These are phyloP conservation scores for Globisporangium polare DNA, from an alignment of 352 stramenopile genomes.

Conservation along the genomic window DNA sequence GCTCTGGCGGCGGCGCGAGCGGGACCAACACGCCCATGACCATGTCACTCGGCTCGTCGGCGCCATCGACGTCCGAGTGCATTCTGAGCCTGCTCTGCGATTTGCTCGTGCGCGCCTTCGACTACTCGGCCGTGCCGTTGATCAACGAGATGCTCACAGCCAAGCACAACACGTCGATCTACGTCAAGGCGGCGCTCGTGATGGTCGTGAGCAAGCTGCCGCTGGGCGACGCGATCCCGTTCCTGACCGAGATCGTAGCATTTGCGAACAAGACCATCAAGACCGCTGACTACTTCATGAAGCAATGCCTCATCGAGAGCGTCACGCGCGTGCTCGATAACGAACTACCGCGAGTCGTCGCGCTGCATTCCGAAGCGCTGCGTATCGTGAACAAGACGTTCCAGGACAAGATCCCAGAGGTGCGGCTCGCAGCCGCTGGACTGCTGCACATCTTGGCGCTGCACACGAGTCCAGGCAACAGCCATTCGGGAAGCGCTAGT, in stretches of 20 bases:
- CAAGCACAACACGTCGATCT: constrained; percentile 56
- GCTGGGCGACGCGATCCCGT: constrained; percentile 54
- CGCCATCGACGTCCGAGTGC: constrained; percentile 54
- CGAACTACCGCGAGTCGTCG: constrained; percentile 32
- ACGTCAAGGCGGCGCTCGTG: constrained; percentile 65
- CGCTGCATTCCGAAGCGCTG: constrained; percentile 58
- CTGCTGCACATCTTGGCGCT: constrained; percentile 64
- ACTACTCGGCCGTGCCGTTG: constrained; percentile 52
- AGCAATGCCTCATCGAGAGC: constrained; percentile 70
- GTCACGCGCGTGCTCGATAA: constrained; percentile 49
- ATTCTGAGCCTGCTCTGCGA: constrained; percentile 69
- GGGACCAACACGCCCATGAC: constrained; percentile 32
- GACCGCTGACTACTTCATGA: constrained; percentile 73
- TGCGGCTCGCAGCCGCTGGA: constrained; percentile 52
- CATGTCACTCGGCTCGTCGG: constrained; percentile 49
- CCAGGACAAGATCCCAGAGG: constrained; percentile 76
- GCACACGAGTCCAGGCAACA: constrained; percentile 32
- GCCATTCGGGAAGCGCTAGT: neutral
- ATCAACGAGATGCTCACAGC: constrained; percentile 51
- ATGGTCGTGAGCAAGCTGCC: constrained; percentile 61
- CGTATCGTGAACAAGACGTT: constrained; percentile 67
- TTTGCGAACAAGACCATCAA: constrained; percentile 58
- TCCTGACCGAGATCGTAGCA: constrained; percentile 62
- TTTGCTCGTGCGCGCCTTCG: constrained; percentile 65
- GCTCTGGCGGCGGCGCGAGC: constrained; percentile 17